Conservation (phyloP, 2,329 filamentous ascomycete species). For the Calonectria pseudoturangicola region DNA sequence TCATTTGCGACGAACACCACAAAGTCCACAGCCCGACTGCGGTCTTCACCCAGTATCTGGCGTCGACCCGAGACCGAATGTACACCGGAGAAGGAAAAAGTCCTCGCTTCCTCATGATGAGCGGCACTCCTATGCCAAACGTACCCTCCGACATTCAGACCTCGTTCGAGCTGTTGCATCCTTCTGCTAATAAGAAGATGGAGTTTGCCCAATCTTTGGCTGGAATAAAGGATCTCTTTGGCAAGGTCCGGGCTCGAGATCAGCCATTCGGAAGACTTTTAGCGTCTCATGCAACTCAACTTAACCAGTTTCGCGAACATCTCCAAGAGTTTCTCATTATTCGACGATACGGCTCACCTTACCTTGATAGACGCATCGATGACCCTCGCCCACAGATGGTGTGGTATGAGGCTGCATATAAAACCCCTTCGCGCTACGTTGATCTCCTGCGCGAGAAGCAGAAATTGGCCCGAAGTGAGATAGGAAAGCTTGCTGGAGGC, state of each 20-base stretch:
- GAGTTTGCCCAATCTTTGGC: neutral
- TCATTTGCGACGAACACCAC: constrained; percentile 21
- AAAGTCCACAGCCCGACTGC: constrained; percentile 13
- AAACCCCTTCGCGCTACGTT: constrained; percentile 3
- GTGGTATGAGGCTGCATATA: constrained; percentile 12
- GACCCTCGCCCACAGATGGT: constrained; percentile 6
- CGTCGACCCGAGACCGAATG: neutral
- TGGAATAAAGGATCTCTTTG: constrained; percentile 14
- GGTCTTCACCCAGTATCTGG: constrained; percentile 1
- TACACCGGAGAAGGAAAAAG: neutral
- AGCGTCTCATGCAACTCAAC: neutral
- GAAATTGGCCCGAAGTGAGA: neutral
- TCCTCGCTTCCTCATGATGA: constrained; percentile 15
- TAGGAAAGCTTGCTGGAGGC: neutral
- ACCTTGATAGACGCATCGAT: constrained; percentile 5
- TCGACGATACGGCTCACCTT: constrained; percentile 9
- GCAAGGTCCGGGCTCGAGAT: neutral
- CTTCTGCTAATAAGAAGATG: neutral
- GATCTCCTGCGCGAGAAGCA: constrained; percentile 15
- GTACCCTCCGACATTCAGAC: constrained; percentile 10
- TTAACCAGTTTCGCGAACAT: constrained; percentile 9
- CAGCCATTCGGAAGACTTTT: constrained; percentile 6
- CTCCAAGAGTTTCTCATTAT: constrained; percentile 11
- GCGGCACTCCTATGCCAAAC: constrained; percentile 13
- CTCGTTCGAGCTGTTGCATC: constrained; percentile 3